Base-by-base conservation (phyloP, 148 eudicot genomes). In the Rhododendron henanense region DNA sequence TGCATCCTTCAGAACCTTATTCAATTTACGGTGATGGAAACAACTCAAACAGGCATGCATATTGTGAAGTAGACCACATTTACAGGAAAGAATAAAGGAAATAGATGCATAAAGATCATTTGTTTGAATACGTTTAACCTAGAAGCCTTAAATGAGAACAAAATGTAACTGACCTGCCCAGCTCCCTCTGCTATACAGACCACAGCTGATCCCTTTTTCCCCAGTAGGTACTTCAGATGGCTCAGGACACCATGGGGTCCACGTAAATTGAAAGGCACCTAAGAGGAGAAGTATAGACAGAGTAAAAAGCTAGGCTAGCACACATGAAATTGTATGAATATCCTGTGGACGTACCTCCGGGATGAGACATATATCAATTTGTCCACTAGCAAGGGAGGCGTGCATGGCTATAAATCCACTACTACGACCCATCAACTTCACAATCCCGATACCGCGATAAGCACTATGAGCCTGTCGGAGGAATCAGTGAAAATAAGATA, bases 361-460 rank as follows among this genome's bases (percentile, higher is more conserved):
- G 86, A 97, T 93, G 93, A 97, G 89, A 83, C 99, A 97, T 86
- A 97, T 91, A 90, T 97, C 99, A 85, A 97, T 94, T 91, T 97
- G 99, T 69, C 99, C 99, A 91, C 99, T 97, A 67, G 99, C 95
- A 88, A 97, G 96, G 55, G 99, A 88, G 83, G 99, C 99, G 67
- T 97, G 98, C 99, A 97, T 97, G 86, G 99, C 98, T 88, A 97
- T 97, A 83, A 92, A 97, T 53, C 99, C 99, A 93, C 99, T 97
- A 90, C 95, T 94, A 84, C 99, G 93, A 39, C 99, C 99, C 99
- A 97, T 97, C 93, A 97, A 89, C 88, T 97, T 97, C 84, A 97
- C 99, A 14, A 97, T 85, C 82, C 99, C 99, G 86, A 97, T 90
- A 78, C 99, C 99, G 86, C 90, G 99, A 90, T 97, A 97, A 85